Evolutionary conservation across 495 filamentous ascomycete species (phyloP).

Genomic region (Aspergillus indologenus): DNA sequence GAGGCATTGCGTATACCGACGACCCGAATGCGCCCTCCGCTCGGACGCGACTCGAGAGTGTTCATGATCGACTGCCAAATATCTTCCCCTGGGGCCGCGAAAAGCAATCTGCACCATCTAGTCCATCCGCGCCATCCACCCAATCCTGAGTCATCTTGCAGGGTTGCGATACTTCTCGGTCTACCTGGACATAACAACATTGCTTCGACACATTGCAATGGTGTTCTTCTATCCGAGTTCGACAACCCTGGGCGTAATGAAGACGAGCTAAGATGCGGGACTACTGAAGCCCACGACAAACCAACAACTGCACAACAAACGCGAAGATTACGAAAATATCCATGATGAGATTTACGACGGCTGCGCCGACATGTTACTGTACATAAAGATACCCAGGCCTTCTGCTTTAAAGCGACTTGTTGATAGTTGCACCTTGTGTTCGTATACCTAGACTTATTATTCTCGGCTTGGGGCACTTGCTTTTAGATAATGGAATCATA

Average conservation of each 20-base stretch:
- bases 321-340: neutral
- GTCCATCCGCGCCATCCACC: conserved; percentile 25
- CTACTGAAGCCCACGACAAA: neutral
- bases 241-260: neutral
- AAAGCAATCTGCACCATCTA: conserved; percentile 22
- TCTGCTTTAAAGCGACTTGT: neutral
- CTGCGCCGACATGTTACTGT: neutral
- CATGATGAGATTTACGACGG: neutral
- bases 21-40: conserved; percentile 37
- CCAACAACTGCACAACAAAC: neutral
- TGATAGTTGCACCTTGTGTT: neutral
- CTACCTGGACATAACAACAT: neutral
- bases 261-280: neutral
- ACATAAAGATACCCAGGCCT: neutral
- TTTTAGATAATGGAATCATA: neutral
- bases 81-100: conserved; percentile 35
- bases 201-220: neutral
- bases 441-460: neutral
- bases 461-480: neutral
- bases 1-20: conserved; percentile 39
- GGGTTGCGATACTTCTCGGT: neutral
- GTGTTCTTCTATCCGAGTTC: too few species aligned
- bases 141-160: conserved; percentile 11
- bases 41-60: conserved; percentile 41
- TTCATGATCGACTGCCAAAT: conserved; percentile 33